Evolutionary conservation across 2,329 filamentous ascomycete genomes (phyloP).

Genomic region (Phaeosphaeria sp.): DNA sequence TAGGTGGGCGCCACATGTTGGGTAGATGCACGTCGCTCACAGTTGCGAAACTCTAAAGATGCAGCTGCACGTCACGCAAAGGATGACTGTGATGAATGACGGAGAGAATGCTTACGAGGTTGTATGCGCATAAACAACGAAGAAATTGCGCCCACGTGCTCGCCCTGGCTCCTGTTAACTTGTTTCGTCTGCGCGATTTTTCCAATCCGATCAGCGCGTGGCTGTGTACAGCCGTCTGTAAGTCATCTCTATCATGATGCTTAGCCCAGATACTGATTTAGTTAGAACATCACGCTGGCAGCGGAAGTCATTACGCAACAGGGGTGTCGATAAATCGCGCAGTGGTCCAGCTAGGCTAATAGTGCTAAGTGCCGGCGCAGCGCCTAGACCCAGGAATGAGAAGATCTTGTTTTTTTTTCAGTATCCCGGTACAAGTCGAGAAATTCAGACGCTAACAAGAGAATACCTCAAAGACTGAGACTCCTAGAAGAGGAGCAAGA

Average conservation of each 20-base stretch:
- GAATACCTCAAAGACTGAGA: background rate
- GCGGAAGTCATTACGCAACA: background rate
- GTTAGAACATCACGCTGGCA: background rate
- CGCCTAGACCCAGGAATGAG: background rate
- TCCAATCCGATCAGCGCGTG: background rate
- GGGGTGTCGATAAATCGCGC: background rate
- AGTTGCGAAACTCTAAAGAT: background rate
- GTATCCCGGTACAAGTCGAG: background rate
- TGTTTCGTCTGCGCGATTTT: background rate
- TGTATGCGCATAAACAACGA: background rate
- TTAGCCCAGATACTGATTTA: background rate
- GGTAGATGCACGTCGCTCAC: background rate
- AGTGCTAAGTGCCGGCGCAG: background rate
- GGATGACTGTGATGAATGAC: background rate
- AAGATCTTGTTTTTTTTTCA: background rate
- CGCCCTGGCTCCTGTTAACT: background rate
- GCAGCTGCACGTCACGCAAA: background rate
- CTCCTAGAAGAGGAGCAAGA: too few relatives aligned
- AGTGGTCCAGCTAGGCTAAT: background rate
- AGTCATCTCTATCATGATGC: background rate
- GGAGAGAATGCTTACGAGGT: background rate
- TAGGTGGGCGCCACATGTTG: slow-evolving; percentile 24
- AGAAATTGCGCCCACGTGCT: background rate
- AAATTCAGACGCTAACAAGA: background rate
- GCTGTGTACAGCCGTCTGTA: background rate